phyloP scores from a whole-genome alignment of 2,329 filamentous ascomycete genomes.

The Paradendryphiella salina region DNA sequence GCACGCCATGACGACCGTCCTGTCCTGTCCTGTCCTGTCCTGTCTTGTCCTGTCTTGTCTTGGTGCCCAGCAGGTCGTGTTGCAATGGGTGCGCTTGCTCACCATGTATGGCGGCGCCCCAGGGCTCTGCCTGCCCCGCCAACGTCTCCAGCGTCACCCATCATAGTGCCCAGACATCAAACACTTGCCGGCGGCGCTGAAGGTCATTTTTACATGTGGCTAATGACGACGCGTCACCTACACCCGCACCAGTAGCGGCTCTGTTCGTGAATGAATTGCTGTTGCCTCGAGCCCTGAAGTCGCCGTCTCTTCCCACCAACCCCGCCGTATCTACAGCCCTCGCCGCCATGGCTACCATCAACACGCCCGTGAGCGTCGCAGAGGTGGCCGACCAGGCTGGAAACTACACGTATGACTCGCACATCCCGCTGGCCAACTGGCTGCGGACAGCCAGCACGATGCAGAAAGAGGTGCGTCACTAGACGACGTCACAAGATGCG shows the following conservation, averaged over 20 bases:
- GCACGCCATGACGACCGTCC: not conserved
- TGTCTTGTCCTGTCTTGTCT: constrained; percentile 8
- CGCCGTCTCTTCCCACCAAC: not conserved
- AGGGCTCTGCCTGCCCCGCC: constrained; percentile 32
- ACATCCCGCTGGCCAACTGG: constrained; percentile 79
- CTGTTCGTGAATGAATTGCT: constrained; percentile 1
- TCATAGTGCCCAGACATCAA: constrained; percentile 25
- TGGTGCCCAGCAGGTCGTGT: constrained; percentile 20
- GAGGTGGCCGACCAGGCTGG: constrained; percentile 76
- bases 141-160: constrained; percentile 24
- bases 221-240: constrained; percentile 37
- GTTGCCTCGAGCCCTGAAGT: constrained; percentile 8
- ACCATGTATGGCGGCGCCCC: constrained; percentile 1
- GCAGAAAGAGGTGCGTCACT: constrained; percentile 71
- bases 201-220: constrained; percentile 18
- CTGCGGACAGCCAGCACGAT: constrained; percentile 77
- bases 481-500: not conserved
- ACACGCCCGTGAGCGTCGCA: constrained; percentile 68
- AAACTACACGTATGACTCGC: constrained; percentile 78
- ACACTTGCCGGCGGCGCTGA: constrained; percentile 23
- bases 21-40: constrained; percentile 13
- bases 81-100: constrained; percentile 4
- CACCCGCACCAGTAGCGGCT: constrained; percentile 28
- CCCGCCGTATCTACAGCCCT: constrained; percentile 12
- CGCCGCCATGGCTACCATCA: constrained; percentile 35